phyloP scores from a whole-genome alignment of 2,329 filamentous ascomycete genomes.

The Rachicladosporium sp. region DNA sequence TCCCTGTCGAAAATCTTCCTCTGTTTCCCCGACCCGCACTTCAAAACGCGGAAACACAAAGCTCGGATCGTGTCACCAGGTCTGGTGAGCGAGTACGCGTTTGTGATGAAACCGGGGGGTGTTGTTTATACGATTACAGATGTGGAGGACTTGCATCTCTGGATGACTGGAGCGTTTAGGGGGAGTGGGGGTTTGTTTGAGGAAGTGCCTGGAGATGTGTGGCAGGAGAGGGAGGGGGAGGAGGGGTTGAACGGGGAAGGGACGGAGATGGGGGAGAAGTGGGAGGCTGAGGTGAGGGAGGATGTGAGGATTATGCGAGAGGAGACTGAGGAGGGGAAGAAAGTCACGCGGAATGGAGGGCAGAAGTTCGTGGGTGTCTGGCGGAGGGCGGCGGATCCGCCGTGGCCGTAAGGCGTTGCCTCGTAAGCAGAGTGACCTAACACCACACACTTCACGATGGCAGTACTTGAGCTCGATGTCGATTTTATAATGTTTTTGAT shows the following conservation, averaged over 20 bases:
- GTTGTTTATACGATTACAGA: slow-evolving; percentile 95
- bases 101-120: slow-evolving; percentile 68
- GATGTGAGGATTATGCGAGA: slow-evolving; percentile 63
- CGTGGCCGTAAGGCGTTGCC: slow-evolving; percentile 43
- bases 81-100: slow-evolving; percentile 87
- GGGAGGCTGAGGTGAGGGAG: slow-evolving; percentile 56
- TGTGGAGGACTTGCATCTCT: slow-evolving; percentile 82
- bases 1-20: slow-evolving; percentile 90
- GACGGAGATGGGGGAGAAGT: no score
- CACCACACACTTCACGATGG: no score
- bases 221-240: slow-evolving; percentile 56
- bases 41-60: slow-evolving; percentile 96
- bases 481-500: no score
- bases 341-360: slow-evolving; percentile 81
- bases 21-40: slow-evolving; percentile 96
- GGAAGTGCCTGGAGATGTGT: slow-evolving; percentile 46
- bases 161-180: slow-evolving; percentile 77
- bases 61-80: slow-evolving; percentile 83
- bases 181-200: slow-evolving; percentile 24
- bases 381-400: slow-evolving; percentile 64
- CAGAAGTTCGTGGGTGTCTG: slow-evolving; percentile 87
- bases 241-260: slow-evolving; percentile 2
- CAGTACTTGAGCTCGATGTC: no score
- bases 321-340: slow-evolving; percentile 95
- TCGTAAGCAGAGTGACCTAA: no score